Percentiles rank a stretch among this genome's conserved stretches.
Evolutionary conservation across 768 basidiomycete species (phyloP).

Genomic region (Suillus luteus): DNA sequence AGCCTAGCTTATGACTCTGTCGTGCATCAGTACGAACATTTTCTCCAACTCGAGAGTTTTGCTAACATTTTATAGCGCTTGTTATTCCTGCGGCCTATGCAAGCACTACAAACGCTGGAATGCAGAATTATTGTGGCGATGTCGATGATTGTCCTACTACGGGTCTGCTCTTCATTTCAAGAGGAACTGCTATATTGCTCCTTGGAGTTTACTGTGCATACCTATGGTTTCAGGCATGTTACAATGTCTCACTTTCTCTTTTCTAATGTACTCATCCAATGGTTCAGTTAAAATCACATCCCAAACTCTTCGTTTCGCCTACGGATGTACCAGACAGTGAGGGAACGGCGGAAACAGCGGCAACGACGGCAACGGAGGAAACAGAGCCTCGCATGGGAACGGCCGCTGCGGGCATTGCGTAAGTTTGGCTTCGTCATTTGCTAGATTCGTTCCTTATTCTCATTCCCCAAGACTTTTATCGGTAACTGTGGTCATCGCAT

Average conservation of each 20-base stretch:
- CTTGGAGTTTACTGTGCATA: constrained; percentile 74
- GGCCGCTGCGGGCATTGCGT: constrained; percentile 61
- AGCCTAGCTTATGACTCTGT: constrained; percentile 75
- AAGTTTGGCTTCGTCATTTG: constrained; percentile 9
- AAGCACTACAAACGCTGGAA: constrained; percentile 37
- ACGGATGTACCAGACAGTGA: constrained; percentile 30
- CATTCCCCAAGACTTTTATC: constrained; percentile 53
- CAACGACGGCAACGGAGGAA: constrained; percentile 17
- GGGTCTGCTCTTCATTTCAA: constrained; percentile 73
- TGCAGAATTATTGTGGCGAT: constrained; percentile 8
- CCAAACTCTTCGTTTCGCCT: constrained; percentile 49
- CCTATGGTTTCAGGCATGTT: constrained; percentile 70
- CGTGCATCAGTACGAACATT: constrained; percentile 71
- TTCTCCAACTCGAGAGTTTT: constrained; percentile 9
- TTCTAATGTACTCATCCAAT: constrained; percentile 7
- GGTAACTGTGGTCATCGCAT: constrained; percentile 80
- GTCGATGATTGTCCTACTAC: constrained; percentile 22
- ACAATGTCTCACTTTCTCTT: background rate
- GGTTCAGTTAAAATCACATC: constrained; percentile 69
- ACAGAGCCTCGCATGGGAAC: constrained; percentile 63
- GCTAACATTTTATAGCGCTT: constrained; percentile 51
- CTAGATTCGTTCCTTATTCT: background rate
- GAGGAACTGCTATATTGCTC: constrained; percentile 78
- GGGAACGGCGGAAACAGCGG: background rate
- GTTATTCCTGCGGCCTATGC: constrained; percentile 90